These are phyloP conservation scores for Nakazawaea laoshanensis DNA, from an alignment of 805 yeast genomes.

Conservation along the genomic window DNA sequence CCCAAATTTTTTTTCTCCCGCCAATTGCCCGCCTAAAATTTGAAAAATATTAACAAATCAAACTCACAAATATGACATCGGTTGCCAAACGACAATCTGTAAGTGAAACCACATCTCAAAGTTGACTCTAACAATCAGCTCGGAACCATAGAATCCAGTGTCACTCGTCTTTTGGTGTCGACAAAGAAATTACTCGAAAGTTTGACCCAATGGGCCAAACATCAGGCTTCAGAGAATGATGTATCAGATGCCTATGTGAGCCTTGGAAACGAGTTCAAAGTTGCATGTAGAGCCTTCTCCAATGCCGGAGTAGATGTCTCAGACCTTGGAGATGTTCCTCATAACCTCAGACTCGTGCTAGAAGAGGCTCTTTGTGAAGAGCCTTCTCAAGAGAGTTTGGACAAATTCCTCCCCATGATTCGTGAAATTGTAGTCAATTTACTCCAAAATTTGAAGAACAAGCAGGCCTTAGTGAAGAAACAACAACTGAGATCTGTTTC, in stretches of 20 bases:
- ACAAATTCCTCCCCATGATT: conserved; percentile 72
- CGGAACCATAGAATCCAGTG: conserved; percentile 67
- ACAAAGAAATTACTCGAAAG: conserved; percentile 85
- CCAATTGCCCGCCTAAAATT: too few relatives aligned
- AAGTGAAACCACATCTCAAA: background rate
- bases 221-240: conserved; percentile 67
- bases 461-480: conserved; percentile 45
- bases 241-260: conserved; percentile 89
- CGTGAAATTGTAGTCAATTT: conserved; percentile 79
- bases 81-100: conserved; percentile 8
- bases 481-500: conserved; percentile 19
- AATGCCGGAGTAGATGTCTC: conserved; percentile 72
- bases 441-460: conserved; percentile 69
- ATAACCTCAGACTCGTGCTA: conserved; percentile 63
- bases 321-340: conserved; percentile 89
- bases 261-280: conserved; percentile 88
- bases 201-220: conserved; percentile 84
- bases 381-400: conserved; percentile 78
- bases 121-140: conserved; percentile 6
- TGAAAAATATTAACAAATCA: too few relatives aligned
- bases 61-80: background rate
- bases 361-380: conserved; percentile 82
- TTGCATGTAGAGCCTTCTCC: conserved; percentile 73
- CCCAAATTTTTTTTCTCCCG: too few relatives aligned
- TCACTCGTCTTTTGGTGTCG: conserved; percentile 71